Evolutionary conservation across 331 rosid genomes (phyloP).

Genomic region (Rhamnella rubrinervis): DNA sequence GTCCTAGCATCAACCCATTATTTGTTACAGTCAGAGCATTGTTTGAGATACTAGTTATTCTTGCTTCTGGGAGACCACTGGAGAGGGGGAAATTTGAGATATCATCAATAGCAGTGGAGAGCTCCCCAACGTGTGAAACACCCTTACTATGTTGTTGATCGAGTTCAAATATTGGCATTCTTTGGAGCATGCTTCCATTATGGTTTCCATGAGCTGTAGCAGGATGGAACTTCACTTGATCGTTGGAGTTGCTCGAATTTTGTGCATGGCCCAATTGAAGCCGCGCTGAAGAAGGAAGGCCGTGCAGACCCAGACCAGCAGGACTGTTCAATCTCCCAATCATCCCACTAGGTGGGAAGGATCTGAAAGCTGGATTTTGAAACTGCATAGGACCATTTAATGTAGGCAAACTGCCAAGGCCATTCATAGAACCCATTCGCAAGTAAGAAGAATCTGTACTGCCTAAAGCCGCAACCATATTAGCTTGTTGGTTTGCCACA

Average conservation of each 20-base stretch:
- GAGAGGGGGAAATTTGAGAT: constrained; percentile 44
- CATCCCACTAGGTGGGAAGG: constrained; percentile 69
- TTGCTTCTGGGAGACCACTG: constrained; percentile 42
- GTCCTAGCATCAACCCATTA: constrained; percentile 38
- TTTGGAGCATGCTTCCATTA: constrained; percentile 39
- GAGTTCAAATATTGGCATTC: constrained; percentile 40
- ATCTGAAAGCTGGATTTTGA: constrained; percentile 50
- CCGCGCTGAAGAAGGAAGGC: constrained; percentile 58
- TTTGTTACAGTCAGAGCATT: constrained; percentile 38
- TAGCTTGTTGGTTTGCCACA: constrained; percentile 87
- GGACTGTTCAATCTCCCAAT: constrained; percentile 76
- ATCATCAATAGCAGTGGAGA: constrained; percentile 36
- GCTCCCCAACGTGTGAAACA: constrained; percentile 27
- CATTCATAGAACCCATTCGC: constrained; percentile 58
- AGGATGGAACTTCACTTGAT: constrained; percentile 46
- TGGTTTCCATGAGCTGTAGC: constrained; percentile 33
- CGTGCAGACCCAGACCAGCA: constrained; percentile 43
- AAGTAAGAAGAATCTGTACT: constrained; percentile 72
- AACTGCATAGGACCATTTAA: constrained; percentile 60
- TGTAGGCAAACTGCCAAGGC: constrained; percentile 52
- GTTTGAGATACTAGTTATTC: constrained; percentile 27
- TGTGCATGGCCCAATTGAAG: constrained; percentile 48
- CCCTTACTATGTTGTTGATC: constrained; percentile 48
- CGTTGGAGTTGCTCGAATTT: constrained; percentile 44
- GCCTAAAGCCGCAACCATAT: constrained; percentile 80